These are phyloP conservation scores for Acanthamoeba sp. DNA, from an alignment of 208 protist species.

Conservation along the genomic window DNA sequence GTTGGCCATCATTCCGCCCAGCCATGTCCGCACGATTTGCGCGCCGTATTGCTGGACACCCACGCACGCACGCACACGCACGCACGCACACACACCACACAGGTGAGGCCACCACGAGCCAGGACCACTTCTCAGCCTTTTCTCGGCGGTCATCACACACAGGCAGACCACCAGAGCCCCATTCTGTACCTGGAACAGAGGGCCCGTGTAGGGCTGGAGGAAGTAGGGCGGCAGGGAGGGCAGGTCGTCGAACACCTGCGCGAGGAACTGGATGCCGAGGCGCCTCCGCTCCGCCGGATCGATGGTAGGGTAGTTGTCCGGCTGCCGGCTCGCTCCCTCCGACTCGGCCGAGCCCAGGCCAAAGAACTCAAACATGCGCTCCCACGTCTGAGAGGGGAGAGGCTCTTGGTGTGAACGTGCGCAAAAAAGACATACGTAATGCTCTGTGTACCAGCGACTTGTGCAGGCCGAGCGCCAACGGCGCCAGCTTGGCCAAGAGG, in stretches of 20 bases:
- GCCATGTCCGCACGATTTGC: neutral
- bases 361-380: neutral
- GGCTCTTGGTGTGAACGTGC: too few relatives aligned
- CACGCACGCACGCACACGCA: too few relatives aligned
- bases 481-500: neutral
- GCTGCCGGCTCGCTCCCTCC: neutral
- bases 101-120: too few relatives aligned
- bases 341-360: neutral
- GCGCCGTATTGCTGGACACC: neutral
- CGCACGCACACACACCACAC: too few relatives aligned
- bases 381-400: neutral
- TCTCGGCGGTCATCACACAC: too few relatives aligned
- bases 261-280: neutral
- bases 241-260: constrained; percentile 10
- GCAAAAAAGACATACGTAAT: too few relatives aligned
- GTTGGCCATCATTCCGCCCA: neutral
- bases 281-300: neutral
- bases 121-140: too few relatives aligned
- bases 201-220: neutral
- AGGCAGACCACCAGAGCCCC: too few relatives aligned
- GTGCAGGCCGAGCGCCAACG: neutral
- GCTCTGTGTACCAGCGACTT: neutral
- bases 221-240: neutral
- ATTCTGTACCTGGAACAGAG: constrained; percentile 25
- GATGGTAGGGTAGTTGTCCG: neutral